Base-by-base conservation (phyloP, 805 yeast genomes). In the Saccharomyces kudriavzevii region DNA sequence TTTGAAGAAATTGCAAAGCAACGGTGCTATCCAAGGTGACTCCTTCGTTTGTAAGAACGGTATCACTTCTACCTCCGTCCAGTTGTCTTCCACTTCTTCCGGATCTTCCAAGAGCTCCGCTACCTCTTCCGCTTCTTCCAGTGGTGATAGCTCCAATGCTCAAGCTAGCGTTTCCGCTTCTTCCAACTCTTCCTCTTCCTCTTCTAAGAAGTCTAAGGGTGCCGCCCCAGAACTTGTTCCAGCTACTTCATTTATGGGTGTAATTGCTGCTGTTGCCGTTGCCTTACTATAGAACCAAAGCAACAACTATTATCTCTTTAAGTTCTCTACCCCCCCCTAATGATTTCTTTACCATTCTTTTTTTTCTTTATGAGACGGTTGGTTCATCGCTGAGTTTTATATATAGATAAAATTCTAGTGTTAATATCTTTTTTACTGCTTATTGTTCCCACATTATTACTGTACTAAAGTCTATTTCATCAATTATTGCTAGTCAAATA, bases 11-110 rank as follows among this genome's bases (percentile, higher is more conserved):
- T 80, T 89, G 70, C 84, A 88, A 80, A 72, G 75, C 67, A 78
- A 79, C 65, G 95, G 96, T 75, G 87, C 80, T 71, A 84, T 94
- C 73, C 89, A 84, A 77, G 99, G 99, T 82, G 89, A 89, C 78
- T 77, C 82, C 65, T 91, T 82, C 78, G 78, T 73, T 65, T 87
- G 95, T 77, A 78, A 79, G 64, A 87, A 84, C 72, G 84, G 83
- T 60, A 69, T 80, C 49, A 66, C 76, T 25, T 71, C 81, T 31
- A 72, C 82, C 53, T 74, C 84, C 45, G 68, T 74, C 54, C 64
- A 70, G 48, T 60, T 70, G 55, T 57, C 70, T 47, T 56, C 69
- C 17, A 55, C 74, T 27, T 59, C 72, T 31, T n/a, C 43, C 17
- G 31, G 61, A 22, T 45, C 67, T 28, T 52, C 72, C 50, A 52